These are phyloP conservation scores for Areca catechu DNA, from an alignment of 176 grass and related monocot genomes.

Conservation along the genomic window DNA sequence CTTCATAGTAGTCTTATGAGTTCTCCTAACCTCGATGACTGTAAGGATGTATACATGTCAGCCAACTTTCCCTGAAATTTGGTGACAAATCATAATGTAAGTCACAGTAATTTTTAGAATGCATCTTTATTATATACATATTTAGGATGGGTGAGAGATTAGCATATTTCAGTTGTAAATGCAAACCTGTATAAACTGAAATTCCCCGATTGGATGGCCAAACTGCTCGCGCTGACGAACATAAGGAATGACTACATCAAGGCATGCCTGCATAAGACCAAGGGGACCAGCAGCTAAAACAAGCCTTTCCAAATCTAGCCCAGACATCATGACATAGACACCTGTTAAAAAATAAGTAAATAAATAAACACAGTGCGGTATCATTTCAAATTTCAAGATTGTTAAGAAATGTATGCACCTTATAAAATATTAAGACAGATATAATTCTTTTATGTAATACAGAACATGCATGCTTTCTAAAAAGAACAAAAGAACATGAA, in stretches of 20 bases:
- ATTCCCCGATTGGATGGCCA: conserved; percentile 82
- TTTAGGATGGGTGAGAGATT: not conserved
- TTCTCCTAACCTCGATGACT: conserved; percentile 65
- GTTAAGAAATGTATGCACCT: too few relatives aligned
- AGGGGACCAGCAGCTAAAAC: conserved; percentile 81
- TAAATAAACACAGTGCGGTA: too few relatives aligned
- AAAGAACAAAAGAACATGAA: too few relatives aligned
- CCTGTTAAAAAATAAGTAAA: conserved; percentile 33
- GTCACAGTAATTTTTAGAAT: not conserved
- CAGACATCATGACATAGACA: conserved; percentile 99
- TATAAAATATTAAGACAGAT: too few relatives aligned
- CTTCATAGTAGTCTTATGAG: not conserved
- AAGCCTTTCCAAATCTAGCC: conserved; percentile 92
- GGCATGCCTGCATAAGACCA: conserved; percentile 94
- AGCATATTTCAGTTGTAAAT: too few relatives aligned
- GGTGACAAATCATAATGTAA: conserved; percentile 5
- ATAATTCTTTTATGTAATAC: too few relatives aligned
- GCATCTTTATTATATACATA: too few relatives aligned
- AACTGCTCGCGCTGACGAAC: conserved; percentile 89
- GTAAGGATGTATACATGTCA: conserved; percentile 95
- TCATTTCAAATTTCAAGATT: too few relatives aligned
- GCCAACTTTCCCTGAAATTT: conserved; percentile 74
- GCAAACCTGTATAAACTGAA: conserved; percentile 86
- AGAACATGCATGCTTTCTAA: too few relatives aligned
- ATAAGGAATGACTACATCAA: conserved; percentile 86